Conservation (phyloP, 2,329 filamentous ascomycete genomes). For the Hypomyces perniciosus region DNA sequence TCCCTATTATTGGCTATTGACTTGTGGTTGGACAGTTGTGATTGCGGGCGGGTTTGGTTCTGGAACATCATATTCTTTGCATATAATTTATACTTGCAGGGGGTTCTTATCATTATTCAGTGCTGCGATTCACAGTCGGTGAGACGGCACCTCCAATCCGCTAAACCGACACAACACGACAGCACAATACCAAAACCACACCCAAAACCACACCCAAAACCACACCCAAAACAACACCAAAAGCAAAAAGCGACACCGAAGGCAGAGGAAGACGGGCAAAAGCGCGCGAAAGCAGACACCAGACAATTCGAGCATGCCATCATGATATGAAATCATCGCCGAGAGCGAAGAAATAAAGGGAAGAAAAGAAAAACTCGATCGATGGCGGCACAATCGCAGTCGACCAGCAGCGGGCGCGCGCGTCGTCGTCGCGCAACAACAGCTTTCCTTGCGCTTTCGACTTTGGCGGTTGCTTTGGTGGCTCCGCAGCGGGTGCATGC, state of each 20-base stretch:
- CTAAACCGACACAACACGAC: neutral
- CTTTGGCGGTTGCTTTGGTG: neutral
- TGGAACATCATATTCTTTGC: neutral
- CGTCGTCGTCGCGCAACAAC: constrained; percentile 9
- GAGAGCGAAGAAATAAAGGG: neutral
- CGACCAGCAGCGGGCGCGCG: constrained; percentile 5
- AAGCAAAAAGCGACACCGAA: too few species aligned
- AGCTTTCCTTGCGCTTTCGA: neutral
- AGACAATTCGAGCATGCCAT: too few species aligned
- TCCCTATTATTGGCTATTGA: too few species aligned
- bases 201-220: too few species aligned
- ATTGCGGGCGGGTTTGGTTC: neutral
- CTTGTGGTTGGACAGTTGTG: too few species aligned
- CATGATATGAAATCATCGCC: too few species aligned
- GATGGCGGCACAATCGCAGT: constrained; percentile 7
- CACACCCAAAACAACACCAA: too few species aligned
- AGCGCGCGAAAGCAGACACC: too few species aligned
- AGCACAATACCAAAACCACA: too few species aligned
- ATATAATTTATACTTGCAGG: neutral
- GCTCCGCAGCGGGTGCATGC: constrained; percentile 9
- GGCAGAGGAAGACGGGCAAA: too few species aligned
- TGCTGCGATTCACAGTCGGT: too few species aligned
- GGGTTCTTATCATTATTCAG: neutral
- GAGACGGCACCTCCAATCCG: neutral
- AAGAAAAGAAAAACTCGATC: constrained; percentile 1